Evolutionary conservation across 805 yeast genomes (phyloP), one percentile per base, ranked within the genome.

Genomic region (Barnettozyma salicaria): DNA sequence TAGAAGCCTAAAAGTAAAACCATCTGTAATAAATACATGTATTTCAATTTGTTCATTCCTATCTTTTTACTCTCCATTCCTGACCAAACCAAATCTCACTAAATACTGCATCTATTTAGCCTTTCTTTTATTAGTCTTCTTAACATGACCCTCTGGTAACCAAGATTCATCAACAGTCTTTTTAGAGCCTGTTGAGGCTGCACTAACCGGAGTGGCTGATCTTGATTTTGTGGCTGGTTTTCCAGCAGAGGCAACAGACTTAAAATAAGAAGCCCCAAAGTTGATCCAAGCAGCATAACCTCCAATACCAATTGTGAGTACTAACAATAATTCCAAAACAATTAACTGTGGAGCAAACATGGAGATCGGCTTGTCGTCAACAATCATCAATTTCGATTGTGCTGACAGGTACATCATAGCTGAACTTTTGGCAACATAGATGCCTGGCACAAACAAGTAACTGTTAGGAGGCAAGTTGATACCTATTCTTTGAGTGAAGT

Each of bases 331-430:
- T 55, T 78, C 81, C 46, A 82, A 71, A 24, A 82, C 57, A 41
- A 86, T 54, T 52, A 87, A 72, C 59, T 79, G 77, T 11, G 89
- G 92, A 55, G 83, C 75, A 61, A 80, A 78, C 37, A 79, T 45
- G 1, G 94, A 80, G 49, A 88, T 64, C 39, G 79, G 71, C 25
- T 71, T 72, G 50, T 87, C 95, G 9, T 59, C 59, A 39, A 88
- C 72, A 17, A 65, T 57, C 30, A 83, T 63, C 41, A 78, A 60
- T 51, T 76, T 78, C 34, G 76, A 72, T 51, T 72, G 67, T 19
- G 81, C 70, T 35, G 76, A 76, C 27, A 82, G 64, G 45, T 66
- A 63, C 60, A 74, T 70, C 48, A 78, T 55, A 34, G 70, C 59
- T 7, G 72, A 71, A 23, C 72, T 63, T 50, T 64, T 67, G 21